phyloP scores from a whole-genome alignment of 257 asterid species.

The Solanum virginianum region DNA sequence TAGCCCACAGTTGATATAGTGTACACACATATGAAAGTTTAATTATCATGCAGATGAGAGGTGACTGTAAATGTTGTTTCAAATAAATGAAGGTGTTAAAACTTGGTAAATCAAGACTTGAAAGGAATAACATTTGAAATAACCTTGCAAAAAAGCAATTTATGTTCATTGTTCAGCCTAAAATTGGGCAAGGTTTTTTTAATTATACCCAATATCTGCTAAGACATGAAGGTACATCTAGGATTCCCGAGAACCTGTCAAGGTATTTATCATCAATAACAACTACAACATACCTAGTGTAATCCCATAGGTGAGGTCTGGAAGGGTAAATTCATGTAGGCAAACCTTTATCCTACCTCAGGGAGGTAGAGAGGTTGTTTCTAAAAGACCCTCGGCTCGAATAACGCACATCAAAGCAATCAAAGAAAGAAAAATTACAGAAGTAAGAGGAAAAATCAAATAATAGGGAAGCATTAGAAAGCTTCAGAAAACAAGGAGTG shows the following conservation, averaged over 20 bases:
- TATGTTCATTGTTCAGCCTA: neutral
- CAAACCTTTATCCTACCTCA: neutral
- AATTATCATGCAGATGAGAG: neutral
- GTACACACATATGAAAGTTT: neutral
- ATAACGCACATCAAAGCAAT: neutral
- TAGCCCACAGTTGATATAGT: neutral
- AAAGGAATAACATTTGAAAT: neutral
- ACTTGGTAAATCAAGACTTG: neutral
- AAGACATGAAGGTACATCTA: neutral
- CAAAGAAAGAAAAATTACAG: neutral
- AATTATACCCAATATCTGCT: neutral
- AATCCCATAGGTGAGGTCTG: neutral
- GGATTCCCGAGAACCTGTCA: neutral
- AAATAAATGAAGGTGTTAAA: neutral
- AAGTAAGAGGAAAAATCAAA: neutral
- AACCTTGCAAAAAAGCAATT: neutral
- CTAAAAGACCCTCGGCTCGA: neutral
- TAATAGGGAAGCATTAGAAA: too few relatives aligned
- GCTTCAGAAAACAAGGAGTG: neutral
- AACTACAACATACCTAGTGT: neutral
- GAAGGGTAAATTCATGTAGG: neutral
- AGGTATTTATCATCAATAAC: neutral
- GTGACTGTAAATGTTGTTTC: neutral
- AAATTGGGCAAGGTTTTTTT: neutral
- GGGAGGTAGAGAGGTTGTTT: neutral